A percentile compares a stretch with the other conserved stretches of the same genome.
Evolutionary conservation across 192 early-diverging fungal species (phyloP).

Genomic region (Coemansia sp.): DNA sequence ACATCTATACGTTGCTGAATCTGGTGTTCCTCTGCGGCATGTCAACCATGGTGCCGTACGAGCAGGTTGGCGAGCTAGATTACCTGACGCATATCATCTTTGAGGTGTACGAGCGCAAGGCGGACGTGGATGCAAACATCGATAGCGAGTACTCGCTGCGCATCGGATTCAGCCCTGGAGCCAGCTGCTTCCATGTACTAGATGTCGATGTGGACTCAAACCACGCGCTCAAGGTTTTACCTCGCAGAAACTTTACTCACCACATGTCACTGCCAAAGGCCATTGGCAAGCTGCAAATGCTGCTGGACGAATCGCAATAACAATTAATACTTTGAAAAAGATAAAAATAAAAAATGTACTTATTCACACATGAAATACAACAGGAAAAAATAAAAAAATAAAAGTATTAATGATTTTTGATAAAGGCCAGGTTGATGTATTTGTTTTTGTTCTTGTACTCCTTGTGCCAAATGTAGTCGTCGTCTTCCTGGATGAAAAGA

Average conservation of each 20-base stretch:
- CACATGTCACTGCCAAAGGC: conserved; percentile 79
- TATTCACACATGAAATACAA: no score
- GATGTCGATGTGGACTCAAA: conserved; percentile 80
- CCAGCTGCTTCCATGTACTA: conserved; percentile 85
- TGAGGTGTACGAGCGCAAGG: conserved; percentile 88
- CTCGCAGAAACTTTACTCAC: conserved; percentile 83
- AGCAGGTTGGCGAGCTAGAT: conserved; percentile 83
- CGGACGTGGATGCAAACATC: conserved; percentile 41
- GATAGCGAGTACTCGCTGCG: conserved; percentile 84
- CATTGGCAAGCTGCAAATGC: conserved; percentile 57
- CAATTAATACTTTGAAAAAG: no score
- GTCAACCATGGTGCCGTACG: conserved; percentile 65
- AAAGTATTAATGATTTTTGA: conserved; percentile 37
- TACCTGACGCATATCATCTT: conserved; percentile 98
- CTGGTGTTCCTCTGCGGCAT: conserved; percentile 85
- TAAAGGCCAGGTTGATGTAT: conserved; percentile 35
- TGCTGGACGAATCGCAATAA: conserved; percentile 39
- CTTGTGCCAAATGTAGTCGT: conserved; percentile 49
- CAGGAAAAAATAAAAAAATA: no score
- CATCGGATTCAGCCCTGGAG: conserved; percentile 87
- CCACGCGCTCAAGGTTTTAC: conserved; percentile 82
- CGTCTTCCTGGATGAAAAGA: conserved; percentile 29
- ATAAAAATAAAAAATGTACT: no score
- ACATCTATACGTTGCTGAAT: conserved; percentile 91
- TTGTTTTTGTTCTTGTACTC: conserved; percentile 45